These are phyloP conservation scores for Fusarium miscanthi DNA, from an alignment of 2,329 filamentous ascomycete species.

Conservation along the genomic window DNA sequence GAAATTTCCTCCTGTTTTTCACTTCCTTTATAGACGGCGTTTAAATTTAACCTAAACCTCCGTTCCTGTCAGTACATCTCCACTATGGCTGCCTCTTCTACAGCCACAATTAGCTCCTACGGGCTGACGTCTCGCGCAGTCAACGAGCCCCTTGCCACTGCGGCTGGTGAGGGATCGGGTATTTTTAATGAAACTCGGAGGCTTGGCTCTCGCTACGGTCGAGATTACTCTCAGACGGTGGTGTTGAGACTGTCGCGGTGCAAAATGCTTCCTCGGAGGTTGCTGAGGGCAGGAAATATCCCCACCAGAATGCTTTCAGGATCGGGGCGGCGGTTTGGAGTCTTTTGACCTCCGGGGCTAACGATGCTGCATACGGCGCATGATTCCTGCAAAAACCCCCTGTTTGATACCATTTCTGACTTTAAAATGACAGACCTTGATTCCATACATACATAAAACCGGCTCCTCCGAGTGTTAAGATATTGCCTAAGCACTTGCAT, in stretches of 20 bases:
- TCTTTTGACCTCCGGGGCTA: constrained; percentile 68
- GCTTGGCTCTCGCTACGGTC: not conserved
- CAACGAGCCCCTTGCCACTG: constrained; percentile 5
- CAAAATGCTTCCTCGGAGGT: constrained; percentile 1
- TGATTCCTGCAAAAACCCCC: constrained; percentile 42
- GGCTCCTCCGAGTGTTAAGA: constrained; percentile 20
- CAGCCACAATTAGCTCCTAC: constrained; percentile 33
- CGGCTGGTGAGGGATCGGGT: not conserved
- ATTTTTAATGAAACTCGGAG: not conserved
- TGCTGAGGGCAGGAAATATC: constrained; percentile 38
- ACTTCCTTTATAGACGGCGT: not conserved
- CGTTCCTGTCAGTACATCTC: constrained; percentile 25
- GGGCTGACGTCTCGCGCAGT: constrained; percentile 28
- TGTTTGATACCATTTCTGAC: not conserved
- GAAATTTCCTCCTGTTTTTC: not conserved
- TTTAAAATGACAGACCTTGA: constrained; percentile 54
- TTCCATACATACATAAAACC: constrained; percentile 55
- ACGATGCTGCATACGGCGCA: constrained; percentile 69
- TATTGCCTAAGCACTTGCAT: constrained; percentile 77
- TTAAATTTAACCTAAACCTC: constrained; percentile 3
- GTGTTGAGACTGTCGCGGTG: constrained; percentile 12
- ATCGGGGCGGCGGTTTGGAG: constrained; percentile 66
- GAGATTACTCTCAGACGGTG: not conserved
- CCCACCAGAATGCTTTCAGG: constrained; percentile 56
- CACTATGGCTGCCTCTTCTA: constrained; percentile 29